These are phyloP conservation scores for Neurospora sp. DNA, from an alignment of 495 filamentous ascomycete species.

Conservation along the genomic window DNA sequence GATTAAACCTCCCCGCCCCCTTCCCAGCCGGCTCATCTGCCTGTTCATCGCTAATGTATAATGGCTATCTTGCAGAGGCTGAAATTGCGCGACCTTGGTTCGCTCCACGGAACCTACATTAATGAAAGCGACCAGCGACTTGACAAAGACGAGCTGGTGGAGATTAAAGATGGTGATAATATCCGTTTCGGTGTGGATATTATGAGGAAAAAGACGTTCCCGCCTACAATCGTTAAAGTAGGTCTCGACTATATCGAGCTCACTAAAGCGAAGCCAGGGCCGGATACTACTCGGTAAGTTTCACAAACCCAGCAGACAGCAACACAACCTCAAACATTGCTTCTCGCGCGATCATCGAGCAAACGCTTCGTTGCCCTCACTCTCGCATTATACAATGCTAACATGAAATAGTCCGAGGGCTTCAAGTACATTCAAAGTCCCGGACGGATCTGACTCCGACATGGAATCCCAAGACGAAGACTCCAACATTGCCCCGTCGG, in stretches of 20 bases:
- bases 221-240: conserved; percentile 23
- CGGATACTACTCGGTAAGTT: background rate
- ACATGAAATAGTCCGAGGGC: background rate
- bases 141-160: background rate
- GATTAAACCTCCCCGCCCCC: background rate
- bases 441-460: conserved; percentile 17
- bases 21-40: background rate
- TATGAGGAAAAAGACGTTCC: conserved; percentile 28
- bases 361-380: background rate
- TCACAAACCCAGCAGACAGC: background rate
- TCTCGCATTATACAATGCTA: background rate
- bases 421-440: conserved; percentile 16
- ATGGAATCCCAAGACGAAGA: conserved; percentile 7
- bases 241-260: conserved; percentile 7
- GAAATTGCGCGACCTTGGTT: conserved; percentile 38
- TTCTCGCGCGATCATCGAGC: background rate
- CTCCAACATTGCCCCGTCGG: conserved; percentile 1
- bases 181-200: conserved; percentile 40
- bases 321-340: background rate
- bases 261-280: background rate
- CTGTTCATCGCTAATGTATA: conserved; percentile 4
- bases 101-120: conserved; percentile 48
- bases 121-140: conserved; percentile 13
- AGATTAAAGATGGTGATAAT: conserved; percentile 28
- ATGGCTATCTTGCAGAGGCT: conserved; percentile 20